Evolutionary conservation across 1,284 basidiomycete genomes (phyloP).

Genomic region (Mycosarcoma mackinlayi): DNA sequence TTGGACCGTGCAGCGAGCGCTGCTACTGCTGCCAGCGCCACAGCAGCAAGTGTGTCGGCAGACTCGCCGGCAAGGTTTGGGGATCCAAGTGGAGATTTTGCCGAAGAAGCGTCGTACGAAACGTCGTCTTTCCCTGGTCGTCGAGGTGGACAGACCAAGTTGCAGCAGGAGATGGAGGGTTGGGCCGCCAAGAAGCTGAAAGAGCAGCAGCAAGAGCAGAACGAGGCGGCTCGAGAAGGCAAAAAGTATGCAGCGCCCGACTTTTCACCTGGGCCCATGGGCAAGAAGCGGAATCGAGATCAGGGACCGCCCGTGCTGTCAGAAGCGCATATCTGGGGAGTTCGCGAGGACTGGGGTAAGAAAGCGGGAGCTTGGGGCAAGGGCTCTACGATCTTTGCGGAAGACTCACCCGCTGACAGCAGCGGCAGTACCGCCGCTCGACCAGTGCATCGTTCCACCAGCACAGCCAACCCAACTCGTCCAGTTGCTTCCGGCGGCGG

Average conservation of each 20-base stretch:
- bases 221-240: not conserved
- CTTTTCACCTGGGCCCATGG: constrained; percentile 34
- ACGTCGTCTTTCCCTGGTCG: constrained; percentile 34
- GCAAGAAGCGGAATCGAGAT: constrained; percentile 25
- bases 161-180: constrained; percentile 25
- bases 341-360: constrained; percentile 73
- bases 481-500: too few relatives aligned
- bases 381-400: constrained; percentile 71
- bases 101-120: constrained; percentile 49
- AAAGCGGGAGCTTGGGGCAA: constrained; percentile 71
- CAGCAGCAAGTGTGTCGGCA: too few relatives aligned
- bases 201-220: not conserved
- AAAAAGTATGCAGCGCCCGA: constrained; percentile 12
- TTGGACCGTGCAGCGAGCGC: constrained; percentile 15
- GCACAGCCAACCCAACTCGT: not conserved
- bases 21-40: constrained; percentile 4
- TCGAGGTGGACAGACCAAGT: constrained; percentile 16
- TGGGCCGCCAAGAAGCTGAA: constrained; percentile 4
- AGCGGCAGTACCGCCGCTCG: not conserved
- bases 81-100: constrained; percentile 41
- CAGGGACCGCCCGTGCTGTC: constrained; percentile 51
- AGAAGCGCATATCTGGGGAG: constrained; percentile 58
- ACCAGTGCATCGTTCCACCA: not conserved
- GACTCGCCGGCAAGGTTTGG: constrained; percentile 16
- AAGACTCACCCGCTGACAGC: not conserved